phyloP scores from a whole-genome alignment of 73 alveolate genomes.

The Paramecium biaurelia region DNA sequence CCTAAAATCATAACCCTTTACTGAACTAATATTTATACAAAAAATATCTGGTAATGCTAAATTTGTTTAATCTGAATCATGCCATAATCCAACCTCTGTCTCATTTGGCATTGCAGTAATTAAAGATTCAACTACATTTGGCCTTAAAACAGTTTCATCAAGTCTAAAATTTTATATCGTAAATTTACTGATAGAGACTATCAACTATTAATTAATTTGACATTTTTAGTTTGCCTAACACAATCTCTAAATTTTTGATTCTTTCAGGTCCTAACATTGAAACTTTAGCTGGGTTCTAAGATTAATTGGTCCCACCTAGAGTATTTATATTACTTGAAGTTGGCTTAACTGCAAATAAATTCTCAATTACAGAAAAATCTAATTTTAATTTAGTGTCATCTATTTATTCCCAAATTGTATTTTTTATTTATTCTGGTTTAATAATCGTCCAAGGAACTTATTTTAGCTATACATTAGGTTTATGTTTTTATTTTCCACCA shows the following conservation, averaged over 20 bases:
- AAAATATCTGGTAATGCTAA: constrained; percentile 70
- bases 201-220: constrained; percentile 41
- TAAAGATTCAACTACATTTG: constrained; percentile 65
- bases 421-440: constrained; percentile 57
- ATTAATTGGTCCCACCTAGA: neutral
- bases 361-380: constrained; percentile 53
- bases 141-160: constrained; percentile 66
- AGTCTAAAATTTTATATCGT: constrained; percentile 62
- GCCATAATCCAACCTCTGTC: constrained; percentile 43
- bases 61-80: constrained; percentile 64
- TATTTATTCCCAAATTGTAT: constrained; percentile 69
- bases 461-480: constrained; percentile 60
- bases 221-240: constrained; percentile 68
- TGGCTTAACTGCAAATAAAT: constrained; percentile 63
- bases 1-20: constrained; percentile 67
- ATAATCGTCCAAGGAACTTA: constrained; percentile 71
- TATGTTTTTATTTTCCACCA: neutral
- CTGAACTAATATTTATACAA: constrained; percentile 57
- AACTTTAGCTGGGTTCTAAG: constrained; percentile 65
- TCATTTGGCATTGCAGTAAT: constrained; percentile 69
- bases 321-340: neutral
- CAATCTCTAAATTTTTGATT: constrained; percentile 65
- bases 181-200: constrained; percentile 43
- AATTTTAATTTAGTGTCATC: constrained; percentile 75
- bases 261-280: constrained; percentile 66